Percentiles rank a stretch among this genome's conserved stretches.
These are phyloP conservation scores for Alternaria brassicicola DNA, from an alignment of 2,329 filamentous ascomycete genomes.

Conservation along the genomic window DNA sequence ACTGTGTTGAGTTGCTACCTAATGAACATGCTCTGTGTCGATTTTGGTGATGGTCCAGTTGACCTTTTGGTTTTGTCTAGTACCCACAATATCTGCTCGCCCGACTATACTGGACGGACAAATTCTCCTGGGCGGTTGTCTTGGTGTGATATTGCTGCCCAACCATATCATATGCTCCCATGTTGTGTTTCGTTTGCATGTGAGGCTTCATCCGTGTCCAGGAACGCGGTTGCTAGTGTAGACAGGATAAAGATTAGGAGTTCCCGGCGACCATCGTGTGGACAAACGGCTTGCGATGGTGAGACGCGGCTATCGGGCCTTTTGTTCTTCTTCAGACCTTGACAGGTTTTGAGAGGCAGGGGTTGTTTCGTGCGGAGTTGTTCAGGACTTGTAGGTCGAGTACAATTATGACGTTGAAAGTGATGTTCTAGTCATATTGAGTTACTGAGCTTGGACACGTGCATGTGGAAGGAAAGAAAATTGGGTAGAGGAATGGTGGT, in stretches of 20 bases:
- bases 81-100: background rate
- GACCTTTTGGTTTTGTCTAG: background rate
- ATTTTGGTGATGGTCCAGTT: background rate
- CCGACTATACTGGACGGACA: background rate
- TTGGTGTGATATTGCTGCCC: background rate
- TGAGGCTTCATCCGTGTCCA: background rate
- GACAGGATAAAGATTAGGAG: background rate
- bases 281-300: background rate
- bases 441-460: background rate
- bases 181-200: background rate
- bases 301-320: constrained; percentile 2
- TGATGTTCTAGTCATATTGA: background rate
- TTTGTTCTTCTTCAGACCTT: background rate
- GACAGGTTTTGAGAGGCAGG: background rate
- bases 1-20: background rate
- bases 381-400: background rate
- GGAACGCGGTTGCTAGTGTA: background rate
- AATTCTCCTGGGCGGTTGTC: background rate
- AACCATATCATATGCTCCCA: background rate
- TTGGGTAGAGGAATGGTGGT: background rate
- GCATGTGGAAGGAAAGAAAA: background rate
- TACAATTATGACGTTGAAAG: background rate
- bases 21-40: background rate
- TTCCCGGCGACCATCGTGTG: background rate
- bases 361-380: background rate